Base-by-base conservation (phyloP, 225 moss, liverwort and hornwort species). In the Pseudoscleropodium purum region DNA sequence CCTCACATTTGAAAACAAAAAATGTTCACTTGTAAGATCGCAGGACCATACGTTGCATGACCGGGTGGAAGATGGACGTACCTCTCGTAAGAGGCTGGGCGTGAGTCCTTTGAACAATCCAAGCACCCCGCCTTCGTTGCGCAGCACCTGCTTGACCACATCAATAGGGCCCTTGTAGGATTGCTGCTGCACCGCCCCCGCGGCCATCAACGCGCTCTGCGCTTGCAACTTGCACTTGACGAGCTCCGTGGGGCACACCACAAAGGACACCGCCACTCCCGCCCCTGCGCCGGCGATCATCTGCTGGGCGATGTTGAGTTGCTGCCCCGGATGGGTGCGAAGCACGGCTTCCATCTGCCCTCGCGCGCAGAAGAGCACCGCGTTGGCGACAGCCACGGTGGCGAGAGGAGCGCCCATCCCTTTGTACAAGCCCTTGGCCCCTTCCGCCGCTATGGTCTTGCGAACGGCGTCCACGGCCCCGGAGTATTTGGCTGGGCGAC, bases 181-280 rank as follows among this genome's bases (percentile, higher is more conserved):
- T 56, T 66, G 76, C 37, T 89, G 89, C 88, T 51, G 64, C 77
- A 59, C 45, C 65, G 77, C 75, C 59, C 65, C 89, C 20, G 84
- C 26, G 47, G 78, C 77, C 89, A 84, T 66, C 30, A 89, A 57
- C 64, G 89, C 77, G 84, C 89, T 89, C 89, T 89, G 89, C 18
- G 89, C 89, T 75, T 89, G 89, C 89, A 89, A 62, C 45, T 89
- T 89, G 84, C 89, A 89, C 84, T 89, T 84, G 78, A 89, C 89
- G 56, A 89, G 89, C 59, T 89, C 89, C 39, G 89, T 89, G 84
- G 89, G 89, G 36, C 89, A 89, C 25, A 45, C 84, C 34, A 89
- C 84, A 26, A 89, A 76, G 34, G 89, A 65, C 7, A 89, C 89
- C 26, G 89, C 76, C 84, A 89, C 84, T 56, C 89, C 89, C 13